Evolutionary conservation across 2,329 filamentous ascomycete species (phyloP), one percentile per base, ranked within the genome.

Genomic region (Arthroderma sp.): DNA sequence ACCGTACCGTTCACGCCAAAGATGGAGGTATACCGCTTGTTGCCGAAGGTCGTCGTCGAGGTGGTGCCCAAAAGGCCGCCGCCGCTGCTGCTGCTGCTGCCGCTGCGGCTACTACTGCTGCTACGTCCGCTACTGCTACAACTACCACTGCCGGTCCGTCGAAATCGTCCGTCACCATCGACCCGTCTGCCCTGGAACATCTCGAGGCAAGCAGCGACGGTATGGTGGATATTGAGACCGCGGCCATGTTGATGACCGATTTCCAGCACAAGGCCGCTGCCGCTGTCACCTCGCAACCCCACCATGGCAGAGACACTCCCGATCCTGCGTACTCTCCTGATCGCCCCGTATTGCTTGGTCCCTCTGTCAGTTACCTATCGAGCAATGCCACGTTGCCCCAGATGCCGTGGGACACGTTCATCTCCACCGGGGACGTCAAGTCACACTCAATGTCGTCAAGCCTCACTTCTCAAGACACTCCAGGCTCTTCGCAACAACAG

Each of bases 181-280:
- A 96, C 61, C 80, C 86, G 40, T 80, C 86, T 39, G 47, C 51
- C 29, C 29, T 52, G 41, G 49, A 49, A 27, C 87, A 94, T 66
- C 87, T 96, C 59, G 87, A 94, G 66, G 84, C 83, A 58, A 85
- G 81, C 68, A 85, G 81, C 63, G 89, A 95, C 64, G 83, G 82
- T 63, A 83, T 89, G 68, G 88, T 95, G 60, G 91, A 95, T 64
- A 83, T 95, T 59, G 89, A 98, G 73, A 87, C 89, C 57, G 91
- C 91, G 55, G 91, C 91, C 55, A 95, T 96, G 86, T 78, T 98
- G 64, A 93, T 98, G 71, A 91, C 89, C 62, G 88, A 96, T 69
- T 83, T 96, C 62, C 89, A 94, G 69, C 87, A 95, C 72, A 95
- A 95, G 72, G 88, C 81, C 58, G 89, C 88, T 67, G 81, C 77